A percentile compares a stretch with the other conserved stretches of the same genome.
These are phyloP conservation scores for Picochlorum sp. DNA, from an alignment of 139 green algal species.

Conservation along the genomic window DNA sequence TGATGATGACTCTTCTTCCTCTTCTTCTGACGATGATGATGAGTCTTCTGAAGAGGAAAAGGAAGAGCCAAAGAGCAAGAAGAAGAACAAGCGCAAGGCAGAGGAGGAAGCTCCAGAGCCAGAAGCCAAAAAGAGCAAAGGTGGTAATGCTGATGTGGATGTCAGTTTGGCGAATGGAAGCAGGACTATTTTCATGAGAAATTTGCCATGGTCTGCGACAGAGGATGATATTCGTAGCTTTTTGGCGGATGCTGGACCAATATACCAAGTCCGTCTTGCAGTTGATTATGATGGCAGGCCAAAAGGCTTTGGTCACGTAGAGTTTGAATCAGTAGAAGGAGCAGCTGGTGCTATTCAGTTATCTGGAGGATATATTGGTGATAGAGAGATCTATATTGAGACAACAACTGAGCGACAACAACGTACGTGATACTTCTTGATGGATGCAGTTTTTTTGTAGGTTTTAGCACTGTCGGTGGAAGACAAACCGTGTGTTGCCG, in stretches of 20 bases:
- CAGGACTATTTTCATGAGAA: constrained; percentile 62
- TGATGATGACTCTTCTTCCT: too few relatives aligned
- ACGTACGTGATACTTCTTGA: constrained; percentile 19
- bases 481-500: constrained; percentile 19
- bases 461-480: constrained; percentile 7
- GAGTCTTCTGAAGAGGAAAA: constrained; percentile 15
- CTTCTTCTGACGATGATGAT: neutral
- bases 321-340: constrained; percentile 43
- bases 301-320: constrained; percentile 60
- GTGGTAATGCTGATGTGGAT: constrained; percentile 19
- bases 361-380: constrained; percentile 38
- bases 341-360: constrained; percentile 39
- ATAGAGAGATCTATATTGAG: constrained; percentile 55
- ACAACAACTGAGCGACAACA: constrained; percentile 35
- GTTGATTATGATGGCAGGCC: constrained; percentile 43
- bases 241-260: constrained; percentile 23
- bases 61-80: constrained; percentile 14
- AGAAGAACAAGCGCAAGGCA: constrained; percentile 27
- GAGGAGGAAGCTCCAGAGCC: constrained; percentile 18
- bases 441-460: too few relatives aligned
- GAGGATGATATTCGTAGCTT: constrained; percentile 41
- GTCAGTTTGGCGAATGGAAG: constrained; percentile 23
- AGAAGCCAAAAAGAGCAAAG: constrained; percentile 43
- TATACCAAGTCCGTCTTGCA: constrained; percentile 43
- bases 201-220: constrained; percentile 51